Percentiles rank a stretch among this genome's conserved stretches.
These are phyloP conservation scores for Codiaeum variegatum DNA, from an alignment of 441 rosid genomes.

Conservation along the genomic window DNA sequence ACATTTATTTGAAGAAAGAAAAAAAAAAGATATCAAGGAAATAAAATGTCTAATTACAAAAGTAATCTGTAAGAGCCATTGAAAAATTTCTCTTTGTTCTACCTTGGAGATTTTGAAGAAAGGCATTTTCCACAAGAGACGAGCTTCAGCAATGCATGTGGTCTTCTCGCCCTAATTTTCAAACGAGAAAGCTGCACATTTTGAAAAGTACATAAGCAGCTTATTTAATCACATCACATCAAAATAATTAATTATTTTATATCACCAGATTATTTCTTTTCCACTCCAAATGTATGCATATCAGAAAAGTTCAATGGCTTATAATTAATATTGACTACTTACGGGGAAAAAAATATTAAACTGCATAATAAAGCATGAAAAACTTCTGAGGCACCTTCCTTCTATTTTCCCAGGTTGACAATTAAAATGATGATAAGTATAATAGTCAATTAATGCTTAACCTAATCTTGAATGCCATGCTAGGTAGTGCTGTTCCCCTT, in stretches of 20 bases:
- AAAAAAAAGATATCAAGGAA: slow-evolving; percentile 22
- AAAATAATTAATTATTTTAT: not conserved
- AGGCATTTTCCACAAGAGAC: slow-evolving; percentile 81
- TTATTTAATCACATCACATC: slow-evolving; percentile 8
- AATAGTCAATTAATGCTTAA: not conserved
- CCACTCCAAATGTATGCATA: not conserved
- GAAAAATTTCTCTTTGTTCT: slow-evolving; percentile 17
- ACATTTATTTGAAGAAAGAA: slow-evolving; percentile 31
- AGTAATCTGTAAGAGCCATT: slow-evolving; percentile 24
- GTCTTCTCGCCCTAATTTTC: slow-evolving; percentile 60
- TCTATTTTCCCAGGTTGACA: too few species aligned
- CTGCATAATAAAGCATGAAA: not conserved
- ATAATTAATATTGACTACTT: not conserved
- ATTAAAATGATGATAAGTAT: too few species aligned
- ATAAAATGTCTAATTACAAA: slow-evolving; percentile 40
- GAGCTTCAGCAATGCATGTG: slow-evolving; percentile 64
- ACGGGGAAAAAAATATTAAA: not conserved
- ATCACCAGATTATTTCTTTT: not conserved
- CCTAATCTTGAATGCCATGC: too few species aligned
- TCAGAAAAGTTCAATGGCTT: not conserved
- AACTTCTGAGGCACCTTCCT: not conserved
- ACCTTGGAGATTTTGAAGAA: slow-evolving; percentile 66
- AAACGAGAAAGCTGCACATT: slow-evolving; percentile 67
- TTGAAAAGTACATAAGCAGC: not conserved
- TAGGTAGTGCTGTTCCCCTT: too few species aligned